phyloP scores from a whole-genome alignment of 2,329 filamentous ascomycete genomes.

The Hirsutella rhossiliensis region DNA sequence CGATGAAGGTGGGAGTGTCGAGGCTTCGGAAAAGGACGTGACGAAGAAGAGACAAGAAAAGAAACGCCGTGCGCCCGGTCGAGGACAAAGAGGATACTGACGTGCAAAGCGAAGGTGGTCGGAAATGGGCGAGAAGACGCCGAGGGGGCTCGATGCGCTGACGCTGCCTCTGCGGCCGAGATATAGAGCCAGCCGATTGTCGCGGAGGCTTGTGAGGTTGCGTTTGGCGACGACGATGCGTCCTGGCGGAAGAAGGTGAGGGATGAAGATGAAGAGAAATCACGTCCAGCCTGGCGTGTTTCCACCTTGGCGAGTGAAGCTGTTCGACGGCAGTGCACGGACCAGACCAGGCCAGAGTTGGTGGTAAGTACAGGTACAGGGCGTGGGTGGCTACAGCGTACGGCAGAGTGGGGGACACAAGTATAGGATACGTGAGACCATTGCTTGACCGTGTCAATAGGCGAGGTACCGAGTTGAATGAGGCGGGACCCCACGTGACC shows the following conservation, averaged over 20 bases:
- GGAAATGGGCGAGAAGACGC: background rate
- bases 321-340: slow-evolving; percentile 1
- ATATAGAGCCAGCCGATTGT: background rate
- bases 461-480: too few relatives aligned
- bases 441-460: too few relatives aligned
- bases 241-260: background rate
- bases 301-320: background rate
- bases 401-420: too few relatives aligned
- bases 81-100: background rate
- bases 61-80: background rate
- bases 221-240: slow-evolving; percentile 1
- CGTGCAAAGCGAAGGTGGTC: background rate
- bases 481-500: too few relatives aligned
- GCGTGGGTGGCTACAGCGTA: background rate
- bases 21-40: background rate
- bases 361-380: background rate
- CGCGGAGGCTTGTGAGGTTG: background rate
- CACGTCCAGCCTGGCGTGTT: slow-evolving; percentile 4
- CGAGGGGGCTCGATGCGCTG: background rate
- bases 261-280: slow-evolving; percentile 2
- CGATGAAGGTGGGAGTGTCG: background rate
- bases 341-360: background rate
- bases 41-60: slow-evolving; percentile 1
- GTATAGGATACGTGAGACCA: too few relatives aligned
- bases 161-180: background rate